Evolutionary conservation across 306 rosid species (phyloP).

Genomic region (Abrus precatorius): DNA sequence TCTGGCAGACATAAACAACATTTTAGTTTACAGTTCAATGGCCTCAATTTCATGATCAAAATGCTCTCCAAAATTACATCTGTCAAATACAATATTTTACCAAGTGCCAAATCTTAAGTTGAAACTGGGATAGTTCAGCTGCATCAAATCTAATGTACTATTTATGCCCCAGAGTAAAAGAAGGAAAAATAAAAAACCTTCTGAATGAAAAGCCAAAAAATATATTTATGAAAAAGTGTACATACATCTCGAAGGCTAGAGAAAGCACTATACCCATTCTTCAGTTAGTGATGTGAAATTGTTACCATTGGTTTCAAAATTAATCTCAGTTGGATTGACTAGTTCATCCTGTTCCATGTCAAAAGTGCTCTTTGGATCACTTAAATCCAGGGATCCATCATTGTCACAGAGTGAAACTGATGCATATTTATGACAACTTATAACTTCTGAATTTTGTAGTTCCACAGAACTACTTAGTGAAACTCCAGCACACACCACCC

Average conservation of each 20-base stretch:
- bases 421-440: slow-evolving; percentile 58
- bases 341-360: slow-evolving; percentile 46
- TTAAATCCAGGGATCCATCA: slow-evolving; percentile 51
- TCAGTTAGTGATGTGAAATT: slow-evolving; percentile 38
- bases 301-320: slow-evolving; percentile 40
- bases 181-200: slow-evolving; percentile 29
- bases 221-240: not conserved
- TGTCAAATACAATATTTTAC: slow-evolving; percentile 21
- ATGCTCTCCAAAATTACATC: slow-evolving; percentile 21
- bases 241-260: slow-evolving; percentile 52
- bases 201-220: not conserved
- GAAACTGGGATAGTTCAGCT: slow-evolving; percentile 8
- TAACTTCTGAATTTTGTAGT: slow-evolving; percentile 65
- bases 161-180: slow-evolving; percentile 3
- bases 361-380: slow-evolving; percentile 50
- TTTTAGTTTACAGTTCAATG: slow-evolving; percentile 10
- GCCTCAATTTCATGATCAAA: not conserved
- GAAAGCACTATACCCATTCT: slow-evolving; percentile 57
- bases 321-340: slow-evolving; percentile 49
- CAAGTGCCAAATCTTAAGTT: slow-evolving; percentile 23
- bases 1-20: not conserved
- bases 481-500: slow-evolving; percentile 47
- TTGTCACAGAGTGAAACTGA: slow-evolving; percentile 57
- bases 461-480: slow-evolving; percentile 56
- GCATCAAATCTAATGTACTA: slow-evolving; percentile 10